Conservation (phyloP, 768 basidiomycete species). For the Sarcomyxa edulis region DNA sequence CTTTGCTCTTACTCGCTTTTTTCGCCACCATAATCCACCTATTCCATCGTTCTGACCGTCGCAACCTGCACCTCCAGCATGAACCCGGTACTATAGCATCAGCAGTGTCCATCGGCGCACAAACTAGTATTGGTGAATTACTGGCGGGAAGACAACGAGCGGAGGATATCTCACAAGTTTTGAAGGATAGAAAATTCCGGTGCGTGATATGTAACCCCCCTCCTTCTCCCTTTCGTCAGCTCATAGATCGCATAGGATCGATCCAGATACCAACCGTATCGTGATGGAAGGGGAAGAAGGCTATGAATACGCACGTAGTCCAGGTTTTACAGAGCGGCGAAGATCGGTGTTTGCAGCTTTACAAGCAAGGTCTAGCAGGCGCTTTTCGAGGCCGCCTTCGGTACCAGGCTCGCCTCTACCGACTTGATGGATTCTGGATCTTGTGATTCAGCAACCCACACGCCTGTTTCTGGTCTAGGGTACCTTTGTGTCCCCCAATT, state of each 20-base stretch:
- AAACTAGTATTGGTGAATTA: slow-evolving; percentile 41
- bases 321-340: slow-evolving; percentile 23
- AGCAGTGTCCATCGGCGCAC: slow-evolving; percentile 48
- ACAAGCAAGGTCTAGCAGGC: too few relatives aligned
- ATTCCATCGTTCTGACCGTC: slow-evolving; percentile 39
- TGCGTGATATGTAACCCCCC: too few relatives aligned
- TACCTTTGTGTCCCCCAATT: too few relatives aligned
- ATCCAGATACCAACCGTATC: slow-evolving; percentile 43
- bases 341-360: slow-evolving; percentile 28
- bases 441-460: too few relatives aligned
- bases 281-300: slow-evolving; percentile 49
- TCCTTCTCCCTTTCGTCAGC: too few relatives aligned
- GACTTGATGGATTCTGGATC: too few relatives aligned
- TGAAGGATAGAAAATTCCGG: slow-evolving; percentile 42
- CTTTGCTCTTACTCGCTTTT: slow-evolving; percentile 39
- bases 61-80: slow-evolving; percentile 37
- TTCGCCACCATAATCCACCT: slow-evolving; percentile 39
- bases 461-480: too few relatives aligned
- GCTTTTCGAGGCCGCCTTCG: too few relatives aligned
- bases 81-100: slow-evolving; percentile 52
- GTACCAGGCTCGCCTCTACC: too few relatives aligned
- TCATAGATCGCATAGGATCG: too few relatives aligned
- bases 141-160: slow-evolving; percentile 34
- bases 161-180: slow-evolving; percentile 33
- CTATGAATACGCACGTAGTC: slow-evolving; percentile 34